Evolutionary conservation across 768 basidiomycete genomes (phyloP), one percentile per base, ranked within the genome.

Genomic region (Hericium erinaceus): DNA sequence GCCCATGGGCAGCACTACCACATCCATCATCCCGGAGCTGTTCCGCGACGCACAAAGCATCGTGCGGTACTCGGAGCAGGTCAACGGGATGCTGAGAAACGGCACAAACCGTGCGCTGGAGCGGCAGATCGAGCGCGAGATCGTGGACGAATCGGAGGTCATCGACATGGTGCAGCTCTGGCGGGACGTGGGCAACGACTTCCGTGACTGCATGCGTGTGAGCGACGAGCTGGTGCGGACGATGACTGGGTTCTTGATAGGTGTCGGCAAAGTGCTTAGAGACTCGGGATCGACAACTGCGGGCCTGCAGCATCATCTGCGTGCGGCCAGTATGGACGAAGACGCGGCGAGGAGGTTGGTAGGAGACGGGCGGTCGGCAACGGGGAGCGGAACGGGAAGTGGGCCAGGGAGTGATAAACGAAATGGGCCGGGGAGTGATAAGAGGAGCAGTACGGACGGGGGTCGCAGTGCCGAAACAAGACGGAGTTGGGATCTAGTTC

Each of bases 341-440:
- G 82, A 80, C 33, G 65, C 67, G 11, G 56, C 72, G 37, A 68
- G 70, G 52, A 64, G 73, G 57, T 59, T 61, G 16, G 72, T 66
- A 12, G 69, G 69, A n/a, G 76, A 75, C 39, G 58, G 55, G 1
- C 66, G 65, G 13, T 66, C 64, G 2, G 62, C 60, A 10, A 33
- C 33, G 40, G 61, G 60, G 12, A 63, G 60, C 41, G 61, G 54
- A 13, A 41, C 13, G 9, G 54, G 54, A 3, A 51, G 22, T 28
- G 49, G 49, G 22, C 20, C 58, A 10, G 58, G 61, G 11, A 61
- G 53, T 8, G 74, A 95, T 91, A 83, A 95, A 99, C 72, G 89
- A 89, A 8, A 98, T 97, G 74, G 95, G 98, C 16, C 79, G 83
- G 61, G 95, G 98, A 60, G 97, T 95, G 2, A 99, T 97, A 0